Base-by-base conservation (phyloP, 306 rosid genomes). In the Cucurbita pepo region DNA sequence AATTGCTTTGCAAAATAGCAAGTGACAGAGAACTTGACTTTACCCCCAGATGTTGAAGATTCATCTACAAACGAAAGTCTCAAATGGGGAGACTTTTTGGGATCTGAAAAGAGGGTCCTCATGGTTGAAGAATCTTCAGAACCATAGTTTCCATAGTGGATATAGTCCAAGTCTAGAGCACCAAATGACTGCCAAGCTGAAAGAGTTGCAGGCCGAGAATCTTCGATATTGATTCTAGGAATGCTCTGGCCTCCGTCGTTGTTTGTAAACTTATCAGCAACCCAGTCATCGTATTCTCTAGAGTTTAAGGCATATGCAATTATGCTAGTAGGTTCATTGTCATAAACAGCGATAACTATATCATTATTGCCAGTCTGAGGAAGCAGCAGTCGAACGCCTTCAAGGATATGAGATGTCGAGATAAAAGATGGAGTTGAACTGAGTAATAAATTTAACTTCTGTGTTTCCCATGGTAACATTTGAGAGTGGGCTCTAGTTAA, bases 1-100 rank as follows among this genome's bases (percentile, higher is more conserved):
- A 95, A 95, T 82, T 83, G 92, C 84, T 83, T 90, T 0, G 97
- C 93, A 44, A 85, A 91, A 86, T 95, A 95, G 82, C 99, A 91
- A 69, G 96, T 95, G 76, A 95, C 97, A 15, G 90, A 91, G 79
- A 95, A 95, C 67, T 83, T 95, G 75, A 86, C 91, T 86, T 86
- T 88, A 47, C 89, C 89, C 21, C 88, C 94, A 48, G 82, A 87
- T 74, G 76, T 83, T 67, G 77, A 78, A 56, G 87, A 83, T 56
- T 91, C 93, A 56, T 95, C 97, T 5, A 82, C 86, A 15, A 95
- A 95, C 43, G 97, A 86, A 74, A 91, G 84, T 75, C 86, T 85
- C 60, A 86, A 50, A 85, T 95, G 97, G 48, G 85, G 64, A 63
- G 99, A 83, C 63, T 74, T 89, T 81, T 91, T 95, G 77, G 88